phyloP scores from a whole-genome alignment of 75 land plant species.

The Chamaecyparis obtusa region DNA sequence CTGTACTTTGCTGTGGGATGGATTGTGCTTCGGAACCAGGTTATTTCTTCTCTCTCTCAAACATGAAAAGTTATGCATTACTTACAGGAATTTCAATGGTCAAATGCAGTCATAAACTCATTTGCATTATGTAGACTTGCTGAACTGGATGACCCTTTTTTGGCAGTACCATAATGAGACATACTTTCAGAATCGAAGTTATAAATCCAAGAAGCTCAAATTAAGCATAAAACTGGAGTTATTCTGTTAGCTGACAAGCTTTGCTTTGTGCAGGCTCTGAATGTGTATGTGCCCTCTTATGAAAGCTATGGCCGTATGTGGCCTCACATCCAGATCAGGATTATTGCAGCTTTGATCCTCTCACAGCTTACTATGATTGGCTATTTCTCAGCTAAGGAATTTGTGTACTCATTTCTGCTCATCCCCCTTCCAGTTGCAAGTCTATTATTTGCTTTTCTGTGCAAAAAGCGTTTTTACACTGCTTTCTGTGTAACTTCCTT shows the following conservation, averaged over 20 bases:
- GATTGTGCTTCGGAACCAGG: conserved; percentile 85
- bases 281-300: conserved; percentile 75
- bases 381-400: conserved; percentile 66
- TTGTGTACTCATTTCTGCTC: conserved; percentile 43
- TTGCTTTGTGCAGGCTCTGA: conserved; percentile 61
- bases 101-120: background rate
- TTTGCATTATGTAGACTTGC: background rate
- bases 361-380: conserved; percentile 88
- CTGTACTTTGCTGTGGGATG: conserved; percentile 83
- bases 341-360: conserved; percentile 67
- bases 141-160: background rate
- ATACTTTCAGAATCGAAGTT: background rate
- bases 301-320: conserved; percentile 93
- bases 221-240: background rate
- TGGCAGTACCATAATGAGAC: background rate
- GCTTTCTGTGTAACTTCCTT: conserved; percentile 53
- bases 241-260: conserved; percentile 1
- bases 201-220: background rate
- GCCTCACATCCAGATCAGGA: conserved; percentile 80
- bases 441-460: conserved; percentile 49
- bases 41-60: conserved; percentile 15
- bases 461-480: conserved; percentile 49
- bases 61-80: background rate
- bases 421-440: conserved; percentile 53
- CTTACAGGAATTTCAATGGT: background rate